Base-by-base conservation (phyloP, 2,329 filamentous ascomycete species). In the Colletotrichum brevisporum region DNA sequence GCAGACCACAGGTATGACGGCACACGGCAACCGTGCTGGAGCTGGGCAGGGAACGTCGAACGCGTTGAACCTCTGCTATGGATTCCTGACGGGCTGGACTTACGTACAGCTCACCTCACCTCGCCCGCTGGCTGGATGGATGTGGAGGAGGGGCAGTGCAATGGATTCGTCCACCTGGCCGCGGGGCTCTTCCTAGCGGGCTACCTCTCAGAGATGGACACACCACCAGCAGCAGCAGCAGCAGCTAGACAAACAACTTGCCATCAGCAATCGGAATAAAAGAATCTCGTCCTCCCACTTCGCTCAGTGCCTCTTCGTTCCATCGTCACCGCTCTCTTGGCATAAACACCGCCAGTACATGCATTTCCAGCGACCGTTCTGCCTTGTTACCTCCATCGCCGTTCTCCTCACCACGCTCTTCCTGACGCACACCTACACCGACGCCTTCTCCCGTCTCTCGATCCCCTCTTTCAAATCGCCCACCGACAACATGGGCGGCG, bases 401-500 rank as follows among this genome's bases (percentile, higher is more conserved):
- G 67, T 71, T 39, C 63, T 77, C 10, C 39, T 75, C n/a, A 27
- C 71, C 18, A 65, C 71, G 36, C 24, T 76, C 50, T 56, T 74
- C 48, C 52, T 74, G 43, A 60, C 70, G 24, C 67, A 71, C 45
- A 65, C 67, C 16, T 75, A 71, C 67, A 74, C 69, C 48, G 56
- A 70, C 52, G 27, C 72, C 8, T 55, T 68, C 9, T 70, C 62
- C 24, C 62, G 54, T n/a, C 24, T 53, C 24, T 57, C 62, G 1
- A 47, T 70, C 6, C 63, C 55, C 36, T 56, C 55, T 50, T 55
- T 62, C 31, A 50, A 41, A 57, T 41, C 67, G 53, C 55, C n/a
- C 10, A 2, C 58, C 73, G 70, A 63, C 74, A 73, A 60, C 56
- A 86, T 85, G 83, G 81, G 82, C 70, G 83, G 82, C 74, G 82